Base-by-base conservation (phyloP, 2,329 filamentous ascomycete genomes). In the Cadophora malorum region DNA sequence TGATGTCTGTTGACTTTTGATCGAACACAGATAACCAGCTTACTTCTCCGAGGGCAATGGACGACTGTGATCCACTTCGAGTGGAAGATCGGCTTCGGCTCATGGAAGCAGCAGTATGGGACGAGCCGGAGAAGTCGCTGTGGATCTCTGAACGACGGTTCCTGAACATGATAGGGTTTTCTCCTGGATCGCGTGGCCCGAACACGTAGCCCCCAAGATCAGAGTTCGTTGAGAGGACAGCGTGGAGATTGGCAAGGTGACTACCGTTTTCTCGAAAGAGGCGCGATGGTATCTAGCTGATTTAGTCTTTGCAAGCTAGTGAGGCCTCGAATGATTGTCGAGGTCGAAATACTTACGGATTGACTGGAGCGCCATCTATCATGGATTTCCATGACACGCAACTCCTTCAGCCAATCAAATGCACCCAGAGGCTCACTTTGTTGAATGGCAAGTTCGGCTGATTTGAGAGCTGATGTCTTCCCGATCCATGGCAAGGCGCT, bases 371-470 rank as follows among this genome's bases (percentile, higher is more conserved):
- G 70, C 75, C 76, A 77, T 21, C 67, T 66, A 45, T 74, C 66
- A 56, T 77, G 75, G 47, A 73, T 65, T 16, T 72, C 64, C 71
- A 77, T 77, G 35, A 74, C 74, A 41, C 70, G 63, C n/a, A 72
- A 66, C 59, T 72, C 68, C 63, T 77, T 77, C 28, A 77, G 66
- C 75, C 75, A 77, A 60, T 74, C 74, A 52, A 77, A 72, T n/a
- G 76, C 75, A 12, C 74, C 73, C 0, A 77, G 66, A 25, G 76
- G 76, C 55, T 76, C 72, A n/a, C 69, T 63, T 56, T 72, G 68
- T 14, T 64, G 25, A 16, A 69, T 10, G 6, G 72, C 71, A 12
- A 66, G 31, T 16, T 72, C 63, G 10, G 72, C 72, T 23, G 69
- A 70, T 10, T 21, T 67, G 31, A 76, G 66, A 7, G 74, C 70